A percentile compares a stretch with the other conserved stretches of the same genome.
phyloP scores from a whole-genome alignment of 768 basidiomycete species.

The Termitomyces sp. region DNA sequence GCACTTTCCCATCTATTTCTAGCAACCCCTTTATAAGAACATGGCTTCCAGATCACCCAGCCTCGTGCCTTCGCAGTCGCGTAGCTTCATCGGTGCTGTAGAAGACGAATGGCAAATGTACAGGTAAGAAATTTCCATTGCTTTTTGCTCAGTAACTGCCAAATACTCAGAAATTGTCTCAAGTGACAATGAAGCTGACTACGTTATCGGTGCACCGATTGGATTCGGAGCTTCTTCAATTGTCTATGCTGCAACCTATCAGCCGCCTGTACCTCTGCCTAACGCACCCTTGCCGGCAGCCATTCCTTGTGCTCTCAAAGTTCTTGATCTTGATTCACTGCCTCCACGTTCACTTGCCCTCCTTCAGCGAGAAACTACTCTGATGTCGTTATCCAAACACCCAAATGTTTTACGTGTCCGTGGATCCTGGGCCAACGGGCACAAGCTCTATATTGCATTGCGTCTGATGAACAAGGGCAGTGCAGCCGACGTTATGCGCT shows the following conservation, averaged over 20 bases:
- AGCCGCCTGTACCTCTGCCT: conserved; percentile 18
- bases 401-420: conserved; percentile 91
- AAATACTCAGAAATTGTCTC: conserved; percentile 9
- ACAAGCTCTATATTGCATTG: conserved; percentile 79
- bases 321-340: conserved; percentile 80
- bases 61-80: conserved; percentile 9
- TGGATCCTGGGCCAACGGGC: conserved; percentile 82
- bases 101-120: conserved; percentile 79
- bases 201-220: conserved; percentile 69
- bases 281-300: conserved; percentile 20
- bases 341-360: conserved; percentile 65
- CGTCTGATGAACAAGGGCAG: conserved; percentile 89
- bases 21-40: conserved; percentile 2
- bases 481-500: conserved; percentile 78
- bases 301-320: conserved; percentile 77
- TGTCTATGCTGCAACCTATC: conserved; percentile 76
- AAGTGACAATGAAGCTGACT: conserved; percentile 68
- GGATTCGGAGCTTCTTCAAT: conserved; percentile 92
- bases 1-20: background rate
- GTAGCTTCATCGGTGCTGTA: conserved; percentile 70
- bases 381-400: conserved; percentile 90
- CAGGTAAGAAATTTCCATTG: conserved; percentile 39
- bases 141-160: background rate
- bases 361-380: conserved; percentile 78
- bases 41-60: conserved; percentile 12